Evolutionary conservation across 2,329 filamentous ascomycete species (phyloP).

Genomic region (Verticillium klebahnii): DNA sequence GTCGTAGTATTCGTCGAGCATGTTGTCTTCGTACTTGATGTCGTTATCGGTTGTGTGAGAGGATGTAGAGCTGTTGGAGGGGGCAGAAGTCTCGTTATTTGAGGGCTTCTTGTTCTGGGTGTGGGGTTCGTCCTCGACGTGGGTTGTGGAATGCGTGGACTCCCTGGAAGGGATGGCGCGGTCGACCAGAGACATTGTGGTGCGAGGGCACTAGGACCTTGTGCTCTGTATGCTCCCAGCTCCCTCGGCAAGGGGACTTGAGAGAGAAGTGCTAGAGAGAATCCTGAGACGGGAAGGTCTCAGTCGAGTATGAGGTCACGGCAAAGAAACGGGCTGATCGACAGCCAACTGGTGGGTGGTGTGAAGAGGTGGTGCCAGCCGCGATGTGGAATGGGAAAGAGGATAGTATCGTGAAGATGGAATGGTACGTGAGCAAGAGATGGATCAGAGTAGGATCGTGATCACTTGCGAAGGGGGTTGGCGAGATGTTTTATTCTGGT

Average conservation of each 20-base stretch:
- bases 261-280: constrained; percentile 4
- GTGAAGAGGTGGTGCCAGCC: constrained; percentile 1
- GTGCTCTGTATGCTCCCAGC: no score
- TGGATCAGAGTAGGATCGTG: neutral
- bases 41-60: constrained; percentile 10
- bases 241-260: neutral
- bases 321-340: constrained; percentile 2
- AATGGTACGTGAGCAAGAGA: neutral
- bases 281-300: constrained; percentile 10
- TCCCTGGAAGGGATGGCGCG: constrained; percentile 13
- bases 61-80: constrained; percentile 11
- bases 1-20: constrained; percentile 15
- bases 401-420: neutral
- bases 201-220: neutral
- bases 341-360: constrained; percentile 1
- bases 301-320: constrained; percentile 8
- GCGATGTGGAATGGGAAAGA: neutral
- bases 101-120: constrained; percentile 3
- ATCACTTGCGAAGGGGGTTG: neutral
- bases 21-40: constrained; percentile 13
- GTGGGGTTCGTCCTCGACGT: constrained; percentile 5
- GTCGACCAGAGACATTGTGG: constrained; percentile 14
- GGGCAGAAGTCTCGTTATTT: constrained; percentile 12
- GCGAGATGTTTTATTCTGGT: neutral
- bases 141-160: constrained; percentile 8